Conservation (phyloP, 2,329 filamentous ascomycete genomes). For the Neodidymelliopsis sp. region DNA sequence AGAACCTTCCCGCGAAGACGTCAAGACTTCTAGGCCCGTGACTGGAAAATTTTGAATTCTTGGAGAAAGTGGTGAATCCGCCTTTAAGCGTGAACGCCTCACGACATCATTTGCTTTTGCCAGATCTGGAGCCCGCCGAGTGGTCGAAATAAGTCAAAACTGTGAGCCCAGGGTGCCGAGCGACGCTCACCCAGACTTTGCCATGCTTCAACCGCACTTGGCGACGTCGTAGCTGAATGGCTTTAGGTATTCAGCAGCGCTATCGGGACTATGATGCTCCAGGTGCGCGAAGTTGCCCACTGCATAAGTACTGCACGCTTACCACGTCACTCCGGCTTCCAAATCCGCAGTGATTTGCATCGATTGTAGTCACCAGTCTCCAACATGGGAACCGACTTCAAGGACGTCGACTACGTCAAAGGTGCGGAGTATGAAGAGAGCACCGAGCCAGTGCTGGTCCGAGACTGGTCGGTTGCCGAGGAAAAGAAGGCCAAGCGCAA, state of each 20-base stretch:
- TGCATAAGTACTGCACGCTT: slow-evolving; percentile 10
- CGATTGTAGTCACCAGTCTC: not conserved
- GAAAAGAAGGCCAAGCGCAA: slow-evolving; percentile 43
- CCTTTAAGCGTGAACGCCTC: slow-evolving; percentile 3
- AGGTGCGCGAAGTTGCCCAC: not conserved
- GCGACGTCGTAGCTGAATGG: slow-evolving; percentile 2
- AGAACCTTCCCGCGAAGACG: not conserved
- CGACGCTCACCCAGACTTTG: slow-evolving; percentile 17
- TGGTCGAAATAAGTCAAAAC: not conserved
- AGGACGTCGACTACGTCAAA: slow-evolving; percentile 16
- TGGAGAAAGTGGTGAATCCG: slow-evolving; percentile 20
- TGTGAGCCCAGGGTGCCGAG: slow-evolving; percentile 20
- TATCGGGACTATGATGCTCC: slow-evolving; percentile 8
- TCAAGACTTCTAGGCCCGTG: slow-evolving; percentile 11
- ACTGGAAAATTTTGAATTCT: slow-evolving; percentile 14
- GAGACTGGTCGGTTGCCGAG: slow-evolving; percentile 39
- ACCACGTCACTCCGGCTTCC: not conserved
- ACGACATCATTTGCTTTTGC: not conserved
- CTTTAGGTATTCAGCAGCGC: not conserved
- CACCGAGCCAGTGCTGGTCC: slow-evolving; percentile 4
- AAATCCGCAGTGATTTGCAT: not conserved
- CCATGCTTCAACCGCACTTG: slow-evolving; percentile 23
- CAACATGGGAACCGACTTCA: slow-evolving; percentile 11
- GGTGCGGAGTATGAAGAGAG: not conserved
- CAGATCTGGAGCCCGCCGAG: slow-evolving; percentile 12